Conservation (phyloP, 78 protist genomes). For the Dictyostelium discoideum region DNA sequence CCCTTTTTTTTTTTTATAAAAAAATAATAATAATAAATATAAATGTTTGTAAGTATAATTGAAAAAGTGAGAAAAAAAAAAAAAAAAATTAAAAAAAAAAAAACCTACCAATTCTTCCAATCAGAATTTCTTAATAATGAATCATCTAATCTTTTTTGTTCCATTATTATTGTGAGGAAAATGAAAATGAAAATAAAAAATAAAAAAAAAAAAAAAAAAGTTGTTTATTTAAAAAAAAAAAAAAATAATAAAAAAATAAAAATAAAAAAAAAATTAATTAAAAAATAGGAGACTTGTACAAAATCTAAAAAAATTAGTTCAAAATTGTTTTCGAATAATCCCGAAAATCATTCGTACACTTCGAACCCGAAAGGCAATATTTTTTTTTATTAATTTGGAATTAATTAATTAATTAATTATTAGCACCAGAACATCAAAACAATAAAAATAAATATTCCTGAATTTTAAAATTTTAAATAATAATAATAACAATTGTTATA, state of each 20-base stretch:
- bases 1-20: conserved; percentile 20
- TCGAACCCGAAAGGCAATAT: background rate
- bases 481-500: too few relatives aligned
- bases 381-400: too few relatives aligned
- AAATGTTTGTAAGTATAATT: too few relatives aligned
- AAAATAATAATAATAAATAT: background rate
- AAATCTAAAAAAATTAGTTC: too few relatives aligned
- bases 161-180: background rate
- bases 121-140: conserved; percentile 45
- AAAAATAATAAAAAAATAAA: background rate
- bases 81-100: background rate
- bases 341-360: background rate
- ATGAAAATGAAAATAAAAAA: background rate
- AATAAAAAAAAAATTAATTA: background rate
- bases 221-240: background rate
- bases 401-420: too few relatives aligned
- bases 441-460: too few relatives aligned
- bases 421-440: too few relatives aligned
- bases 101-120: conserved; percentile 58
- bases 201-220: background rate
- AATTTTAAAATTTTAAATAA: too few relatives aligned
- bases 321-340: background rate
- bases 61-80: background rate
- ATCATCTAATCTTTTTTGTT: conserved; percentile 34
- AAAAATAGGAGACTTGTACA: background rate